Evolutionary conservation across 306 rosid genomes (phyloP), one percentile per base, ranked within the genome.

Genomic region (Trichosanthes truncata): DNA sequence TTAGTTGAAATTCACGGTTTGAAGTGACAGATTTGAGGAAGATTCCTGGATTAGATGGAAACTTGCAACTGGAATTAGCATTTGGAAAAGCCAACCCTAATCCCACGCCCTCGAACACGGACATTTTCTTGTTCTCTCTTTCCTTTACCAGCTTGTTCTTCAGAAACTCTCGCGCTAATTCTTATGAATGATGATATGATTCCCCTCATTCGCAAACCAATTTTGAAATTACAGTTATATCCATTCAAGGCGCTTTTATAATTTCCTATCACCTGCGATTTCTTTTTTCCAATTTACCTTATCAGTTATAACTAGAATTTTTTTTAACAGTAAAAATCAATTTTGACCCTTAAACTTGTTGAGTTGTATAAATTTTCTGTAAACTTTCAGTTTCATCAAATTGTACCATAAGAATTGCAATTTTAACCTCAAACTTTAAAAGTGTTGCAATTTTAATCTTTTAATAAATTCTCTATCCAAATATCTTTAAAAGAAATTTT

Each of bases 51-150:
- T 45, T 20, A 25, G 71, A 36, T 38, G 25, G 53, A 17, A 59
- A 62, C 18, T 13, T 23, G 65, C 25, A 13, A 25, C 11, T n/a
- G 63, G 49, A 56, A 57, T 45, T 63, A 4, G 74, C 14, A 48
- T 45, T 80, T 8, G 79, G 29, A 61, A 45, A 78, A 43, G 29
- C 45, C 2, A 60, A 78, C 52, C 81, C 73, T 35, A 78, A 61
- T 18, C 57, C 31, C 9, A 61, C 11, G 36, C 53, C 43, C 55
- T 57, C n/a, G 46, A 36, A 78, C 79, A 60, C 66, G 25, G 51
- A 26, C 55, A 55, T 56, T 10, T 23, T 55, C 79, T 43, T 13
- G 6, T 13, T 20, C 51, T 51, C 33, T 41, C 23, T 33, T 51
- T 2, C 51, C 21, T 40, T 60, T 4, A 9, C 56, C 60, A 49